Evolutionary conservation across 768 basidiomycete genomes (phyloP).

Genomic region (Sarcodon aspratus): DNA sequence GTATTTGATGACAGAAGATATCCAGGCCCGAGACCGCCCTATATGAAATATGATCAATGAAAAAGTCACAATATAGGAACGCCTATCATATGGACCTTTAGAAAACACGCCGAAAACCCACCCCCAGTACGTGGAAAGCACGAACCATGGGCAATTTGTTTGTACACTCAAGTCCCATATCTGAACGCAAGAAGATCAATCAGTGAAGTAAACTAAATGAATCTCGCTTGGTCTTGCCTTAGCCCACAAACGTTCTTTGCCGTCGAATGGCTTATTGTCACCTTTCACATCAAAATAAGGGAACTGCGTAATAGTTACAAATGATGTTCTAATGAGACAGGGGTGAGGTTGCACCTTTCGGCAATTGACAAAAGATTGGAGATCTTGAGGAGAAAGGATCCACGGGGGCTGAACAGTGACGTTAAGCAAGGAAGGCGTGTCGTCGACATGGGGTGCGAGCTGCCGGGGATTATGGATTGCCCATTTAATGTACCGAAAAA

Average conservation of each 20-base stretch:
- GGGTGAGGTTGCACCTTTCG: constrained; percentile 7
- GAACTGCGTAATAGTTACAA: background rate
- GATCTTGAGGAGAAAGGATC: constrained; percentile 21
- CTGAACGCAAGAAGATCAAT: constrained; percentile 8
- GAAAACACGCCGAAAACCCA: constrained; percentile 35
- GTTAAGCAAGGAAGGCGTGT: constrained; percentile 9
- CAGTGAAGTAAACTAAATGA: constrained; percentile 1
- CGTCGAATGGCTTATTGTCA: constrained; percentile 1
- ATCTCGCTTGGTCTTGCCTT: constrained; percentile 5
- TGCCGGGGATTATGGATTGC: constrained; percentile 2
- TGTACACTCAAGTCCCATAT: constrained; percentile 28
- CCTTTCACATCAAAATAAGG: background rate
- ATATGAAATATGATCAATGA: background rate
- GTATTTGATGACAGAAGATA: constrained; percentile 6
- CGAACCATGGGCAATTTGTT: constrained; percentile 25
- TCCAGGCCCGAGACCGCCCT: constrained; percentile 13
- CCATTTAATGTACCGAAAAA: constrained; percentile 6
- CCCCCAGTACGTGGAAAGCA: constrained; percentile 29
- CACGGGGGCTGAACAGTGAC: constrained; percentile 29
- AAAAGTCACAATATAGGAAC: background rate
- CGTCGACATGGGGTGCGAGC: constrained; percentile 5
- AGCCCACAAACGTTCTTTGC: constrained; percentile 14
- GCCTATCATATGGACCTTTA: constrained; percentile 13
- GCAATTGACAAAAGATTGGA: constrained; percentile 18
- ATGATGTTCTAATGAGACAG: constrained; percentile 11